Percentiles rank a stretch among this genome's conserved stretches.
Conservation (phyloP, 2,329 filamentous ascomycete genomes). For the Passalora sequoiae region DNA sequence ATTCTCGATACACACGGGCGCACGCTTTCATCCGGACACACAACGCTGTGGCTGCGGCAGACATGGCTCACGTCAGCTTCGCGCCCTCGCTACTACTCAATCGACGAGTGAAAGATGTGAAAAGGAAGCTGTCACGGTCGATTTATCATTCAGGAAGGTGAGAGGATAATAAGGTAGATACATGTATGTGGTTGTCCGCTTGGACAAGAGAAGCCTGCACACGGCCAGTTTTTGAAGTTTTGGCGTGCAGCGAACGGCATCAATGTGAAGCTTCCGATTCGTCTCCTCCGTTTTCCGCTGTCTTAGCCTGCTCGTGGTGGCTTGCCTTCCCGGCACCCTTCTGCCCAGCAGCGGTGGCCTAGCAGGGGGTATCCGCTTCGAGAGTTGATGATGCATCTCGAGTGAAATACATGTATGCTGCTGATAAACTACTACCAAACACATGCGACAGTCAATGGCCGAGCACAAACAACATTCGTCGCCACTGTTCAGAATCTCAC, state of each 20-base stretch:
- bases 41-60: too few species aligned
- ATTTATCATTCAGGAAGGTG: too few species aligned
- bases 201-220: neutral
- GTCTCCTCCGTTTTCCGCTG: neutral
- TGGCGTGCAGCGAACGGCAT: neutral
- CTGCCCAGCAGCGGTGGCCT: neutral
- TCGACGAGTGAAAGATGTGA: too few species aligned
- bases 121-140: neutral
- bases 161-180: too few species aligned
- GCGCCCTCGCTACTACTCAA: too few species aligned
- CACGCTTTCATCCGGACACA: too few species aligned
- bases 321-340: neutral
- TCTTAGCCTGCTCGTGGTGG: neutral
- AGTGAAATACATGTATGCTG: neutral
- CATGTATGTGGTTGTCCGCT: slow-evolving; percentile 11
- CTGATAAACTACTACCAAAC: too few species aligned
- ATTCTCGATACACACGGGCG: too few species aligned
- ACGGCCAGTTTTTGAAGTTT: neutral
- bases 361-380: neutral
- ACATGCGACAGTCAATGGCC: neutral
- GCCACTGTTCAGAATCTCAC: too few species aligned
- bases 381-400: neutral
- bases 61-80: too few species aligned
- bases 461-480: too few species aligned
- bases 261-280: neutral